Base-by-base conservation (phyloP, 2,329 filamentous ascomycete species). In the Botryotinia calthae region DNA sequence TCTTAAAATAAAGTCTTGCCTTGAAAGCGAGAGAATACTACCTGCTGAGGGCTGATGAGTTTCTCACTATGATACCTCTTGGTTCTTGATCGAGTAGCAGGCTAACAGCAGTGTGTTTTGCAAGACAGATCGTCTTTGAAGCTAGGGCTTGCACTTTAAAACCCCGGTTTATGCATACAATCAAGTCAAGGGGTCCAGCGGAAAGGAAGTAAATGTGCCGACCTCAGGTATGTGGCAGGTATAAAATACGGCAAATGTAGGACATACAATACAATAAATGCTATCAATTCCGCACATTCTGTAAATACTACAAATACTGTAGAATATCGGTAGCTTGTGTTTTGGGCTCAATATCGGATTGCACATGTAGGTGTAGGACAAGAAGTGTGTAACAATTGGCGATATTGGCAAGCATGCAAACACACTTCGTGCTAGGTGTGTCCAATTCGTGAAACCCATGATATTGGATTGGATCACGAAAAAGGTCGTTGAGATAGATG, bases 401-500 rank as follows among this genome's bases (percentile, higher is more conserved):
- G 14, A 31, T 65, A 48, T 46, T 12, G 34, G 31, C 58, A 61
- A 14, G 9, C 1, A 40, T 37, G 12, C 5, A 5, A 0, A 40
- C 1, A 37, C 8, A 37, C 37, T 37, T 34, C 37, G 37, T 37
- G 8, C 37, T 37, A 37, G 37, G 37, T 7, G 9, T 7, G 9
- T 37, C n/a, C 2, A 51, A 16, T 40, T 16, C 63, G 31, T 61
- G 34, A 63, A 56, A 42, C 25, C 51, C 34, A 18, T 42, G 48
- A 40, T 61, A 44, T 34, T 37, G 58, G 46, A 46, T 65, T n/a
- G 51, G 51, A 28, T 56, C 51, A n/a, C 1, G 18, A 56, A 40
- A 70, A 58, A 72, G 62, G 70, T n/a, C 62, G 70, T 72, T 67
- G 70, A 72, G 54, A 48, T 70, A 16, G 22, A 34, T 34, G 28